These are phyloP conservation scores for Chlorella sp. DNA, from an alignment of 139 green algal species.

Conservation along the genomic window DNA sequence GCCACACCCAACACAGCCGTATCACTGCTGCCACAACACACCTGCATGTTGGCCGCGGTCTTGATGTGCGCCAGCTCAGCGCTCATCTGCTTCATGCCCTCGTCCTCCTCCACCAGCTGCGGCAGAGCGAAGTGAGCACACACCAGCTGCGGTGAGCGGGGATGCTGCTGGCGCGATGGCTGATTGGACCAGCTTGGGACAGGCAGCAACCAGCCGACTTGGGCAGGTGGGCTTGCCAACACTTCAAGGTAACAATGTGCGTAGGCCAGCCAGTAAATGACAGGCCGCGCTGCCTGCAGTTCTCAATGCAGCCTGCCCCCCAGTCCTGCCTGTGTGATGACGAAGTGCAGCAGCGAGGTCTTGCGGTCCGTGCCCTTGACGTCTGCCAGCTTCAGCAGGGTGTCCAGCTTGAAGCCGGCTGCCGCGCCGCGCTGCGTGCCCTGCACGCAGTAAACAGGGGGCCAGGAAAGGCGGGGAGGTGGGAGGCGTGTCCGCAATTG, in stretches of 20 bases:
- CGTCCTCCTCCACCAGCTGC: slow-evolving; percentile 33
- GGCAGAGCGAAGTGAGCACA: not conserved
- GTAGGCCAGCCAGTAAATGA: too few species aligned
- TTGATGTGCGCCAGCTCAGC: slow-evolving; percentile 54
- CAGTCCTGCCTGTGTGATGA: slow-evolving; percentile 52
- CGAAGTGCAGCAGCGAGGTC: slow-evolving; percentile 84
- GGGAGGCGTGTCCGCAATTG: not conserved
- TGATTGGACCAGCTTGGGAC: too few species aligned
- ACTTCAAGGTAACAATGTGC: too few species aligned
- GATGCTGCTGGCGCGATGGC: too few species aligned
- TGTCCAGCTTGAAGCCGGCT: slow-evolving; percentile 73
- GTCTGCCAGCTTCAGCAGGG: slow-evolving; percentile 74
- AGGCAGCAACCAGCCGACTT: too few species aligned
- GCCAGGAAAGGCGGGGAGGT: too few species aligned
- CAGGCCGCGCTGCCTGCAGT: too few species aligned
- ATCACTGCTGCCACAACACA: slow-evolving; percentile 6
- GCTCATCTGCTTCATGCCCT: slow-evolving; percentile 48
- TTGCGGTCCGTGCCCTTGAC: slow-evolving; percentile 72
- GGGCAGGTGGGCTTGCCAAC: too few species aligned
- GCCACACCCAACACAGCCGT: too few species aligned
- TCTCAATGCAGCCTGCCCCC: slow-evolving; percentile 20
- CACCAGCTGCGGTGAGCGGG: too few species aligned
- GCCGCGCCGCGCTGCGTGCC: slow-evolving; percentile 69
- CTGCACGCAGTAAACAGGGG: not conserved
- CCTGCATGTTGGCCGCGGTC: slow-evolving; percentile 69